Evolutionary conservation across 148 eudicot species (phyloP), one percentile per base, ranked within the genome.

Genomic region (Limonium bicolor): DNA sequence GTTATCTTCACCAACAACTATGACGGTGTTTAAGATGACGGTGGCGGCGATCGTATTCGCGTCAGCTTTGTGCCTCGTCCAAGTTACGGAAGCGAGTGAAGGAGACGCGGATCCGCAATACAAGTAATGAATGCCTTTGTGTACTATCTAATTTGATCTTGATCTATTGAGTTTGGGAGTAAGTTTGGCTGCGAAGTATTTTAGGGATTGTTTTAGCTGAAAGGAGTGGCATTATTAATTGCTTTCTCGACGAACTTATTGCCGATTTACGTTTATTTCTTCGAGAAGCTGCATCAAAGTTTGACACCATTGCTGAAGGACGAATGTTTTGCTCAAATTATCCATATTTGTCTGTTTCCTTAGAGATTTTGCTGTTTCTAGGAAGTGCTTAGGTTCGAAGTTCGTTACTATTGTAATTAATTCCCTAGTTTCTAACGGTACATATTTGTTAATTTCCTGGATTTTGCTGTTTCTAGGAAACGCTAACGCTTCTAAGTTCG

Each of bases 51-150:
- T 54, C 36, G 27, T 73, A 6, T 29, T 68, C 7, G 48, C 46
- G 13, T 54, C 64, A 18, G 39, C 67, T 9, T 56, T 62, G n/a
- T 55, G 41, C 47, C 22, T 69, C 36, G 37, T 26, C 53, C 48
- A 39, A 13, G 44, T 58, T 31, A 52, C 74, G 45, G 28, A 51
- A 42, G 79, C 74, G 11, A 66, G 72, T 50, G 53, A 67, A 39
- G 93, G 86, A 22, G 86, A 77, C 32, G 59, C 71, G 23, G 86
- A 82, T 69, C 86, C 86, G 13, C 36, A 77, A 56, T 82, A 77
- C 74, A 69, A 60, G 93, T 82, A 47, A 30, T n/a, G n/a, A n/a
- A n/a, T n/a, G n/a, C n/a, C n/a, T n/a, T n/a, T n/a, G n/a, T n/a
- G n/a, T n/a, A 31, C 12, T 7, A 7, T 11, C 7, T 17, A 6